Conservation (phyloP, 768 basidiomycete genomes). For the Naganishia vishniacii region DNA sequence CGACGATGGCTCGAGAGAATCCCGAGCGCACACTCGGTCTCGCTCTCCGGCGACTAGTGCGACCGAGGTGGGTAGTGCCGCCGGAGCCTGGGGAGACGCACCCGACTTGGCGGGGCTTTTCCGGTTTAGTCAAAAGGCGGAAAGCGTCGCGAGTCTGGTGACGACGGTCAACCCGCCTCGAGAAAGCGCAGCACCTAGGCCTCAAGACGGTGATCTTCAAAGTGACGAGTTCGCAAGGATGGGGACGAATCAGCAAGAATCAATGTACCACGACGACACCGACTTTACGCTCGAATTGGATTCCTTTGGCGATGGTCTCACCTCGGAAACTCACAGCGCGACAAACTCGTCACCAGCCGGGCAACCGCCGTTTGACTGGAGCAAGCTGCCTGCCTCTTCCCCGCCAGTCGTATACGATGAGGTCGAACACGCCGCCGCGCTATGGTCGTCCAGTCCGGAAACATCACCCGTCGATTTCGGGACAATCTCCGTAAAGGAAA, state of each 20-base stretch:
- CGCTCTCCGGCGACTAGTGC: slow-evolving; percentile 4
- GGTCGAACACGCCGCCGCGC: slow-evolving; percentile 30
- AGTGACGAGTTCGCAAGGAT: not conserved
- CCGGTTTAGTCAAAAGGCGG: slow-evolving; percentile 1
- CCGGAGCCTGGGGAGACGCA: not conserved
- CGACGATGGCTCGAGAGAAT: slow-evolving; percentile 31
- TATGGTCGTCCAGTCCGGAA: slow-evolving; percentile 33
- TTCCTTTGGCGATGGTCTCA: slow-evolving; percentile 33
- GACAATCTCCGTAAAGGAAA: slow-evolving; percentile 14
- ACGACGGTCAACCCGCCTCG: not conserved
- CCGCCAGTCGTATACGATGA: slow-evolving; percentile 33
- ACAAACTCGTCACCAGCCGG: slow-evolving; percentile 23
- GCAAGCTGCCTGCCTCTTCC: slow-evolving; percentile 37
- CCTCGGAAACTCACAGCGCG: slow-evolving; percentile 30
- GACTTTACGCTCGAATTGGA: slow-evolving; percentile 33
- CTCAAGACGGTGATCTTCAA: not conserved
- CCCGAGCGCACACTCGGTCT: not conserved
- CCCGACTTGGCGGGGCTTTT: slow-evolving; percentile 1
- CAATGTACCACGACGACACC: not conserved
- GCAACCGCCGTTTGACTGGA: slow-evolving; percentile 41
- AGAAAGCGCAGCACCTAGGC: not conserved
- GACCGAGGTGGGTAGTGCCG: slow-evolving; percentile 3
- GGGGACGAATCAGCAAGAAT: not conserved
- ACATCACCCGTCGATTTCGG: slow-evolving; percentile 25
- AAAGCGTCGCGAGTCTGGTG: slow-evolving; percentile 2